phyloP scores from a whole-genome alignment of 2,329 filamentous ascomycete species.

The Endocalyx cinctus region DNA sequence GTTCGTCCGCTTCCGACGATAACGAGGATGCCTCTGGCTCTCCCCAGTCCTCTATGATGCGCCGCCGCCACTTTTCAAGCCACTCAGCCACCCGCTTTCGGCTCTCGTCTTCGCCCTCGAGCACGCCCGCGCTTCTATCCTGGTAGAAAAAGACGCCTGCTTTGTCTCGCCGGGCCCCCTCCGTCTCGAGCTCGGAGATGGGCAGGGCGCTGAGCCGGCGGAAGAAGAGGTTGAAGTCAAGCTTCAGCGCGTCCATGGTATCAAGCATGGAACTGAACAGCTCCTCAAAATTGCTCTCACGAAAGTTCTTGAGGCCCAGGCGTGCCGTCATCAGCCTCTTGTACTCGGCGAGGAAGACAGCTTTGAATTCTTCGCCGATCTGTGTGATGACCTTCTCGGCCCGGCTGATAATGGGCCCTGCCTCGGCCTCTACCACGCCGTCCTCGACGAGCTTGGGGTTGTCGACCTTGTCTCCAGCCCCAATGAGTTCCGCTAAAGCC shows the following conservation, averaged over 20 bases:
- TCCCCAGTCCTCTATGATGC: conserved; percentile 74
- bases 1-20: conserved; percentile 45
- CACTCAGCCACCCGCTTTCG: conserved; percentile 67
- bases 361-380: conserved; percentile 81
- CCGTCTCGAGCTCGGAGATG: conserved; percentile 58
- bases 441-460: conserved; percentile 64
- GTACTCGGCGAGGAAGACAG: conserved; percentile 85
- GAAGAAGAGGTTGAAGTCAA: conserved; percentile 96
- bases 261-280: conserved; percentile 82
- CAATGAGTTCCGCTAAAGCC: conserved; percentile 81
- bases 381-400: conserved; percentile 81
- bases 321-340: conserved; percentile 76
- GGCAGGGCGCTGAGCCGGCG: conserved; percentile 65
- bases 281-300: conserved; percentile 70
- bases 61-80: conserved; percentile 72
- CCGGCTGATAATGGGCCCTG: conserved; percentile 65
- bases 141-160: conserved; percentile 76
- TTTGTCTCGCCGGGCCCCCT: conserved; percentile 57
- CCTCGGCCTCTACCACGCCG: conserved; percentile 66
- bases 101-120: conserved; percentile 60
- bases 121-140: conserved; percentile 58
- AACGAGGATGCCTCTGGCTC: conserved; percentile 23
- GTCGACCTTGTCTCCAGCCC: conserved; percentile 69
- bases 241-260: conserved; percentile 70
- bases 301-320: conserved; percentile 67